Evolutionary conservation across 176 grass and related monocot genomes (phyloP).

Genomic region (Oryza punctata): DNA sequence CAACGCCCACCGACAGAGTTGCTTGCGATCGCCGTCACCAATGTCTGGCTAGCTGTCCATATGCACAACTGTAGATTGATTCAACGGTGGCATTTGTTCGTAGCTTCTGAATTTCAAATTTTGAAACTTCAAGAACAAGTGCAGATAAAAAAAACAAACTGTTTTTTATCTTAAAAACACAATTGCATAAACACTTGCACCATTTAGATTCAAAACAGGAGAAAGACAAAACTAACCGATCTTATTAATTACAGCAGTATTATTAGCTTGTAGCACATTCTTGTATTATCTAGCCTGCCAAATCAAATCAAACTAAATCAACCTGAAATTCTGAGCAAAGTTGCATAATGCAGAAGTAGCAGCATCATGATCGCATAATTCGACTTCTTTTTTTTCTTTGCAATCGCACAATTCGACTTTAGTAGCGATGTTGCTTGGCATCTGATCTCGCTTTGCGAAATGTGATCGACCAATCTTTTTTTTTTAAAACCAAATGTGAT

Average conservation of each 20-base stretch:
- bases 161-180: background rate
- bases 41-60: background rate
- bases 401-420: background rate
- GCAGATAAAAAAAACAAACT: background rate
- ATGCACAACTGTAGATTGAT: background rate
- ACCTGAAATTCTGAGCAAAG: background rate
- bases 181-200: background rate
- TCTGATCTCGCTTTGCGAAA: slow-evolving; percentile 25
- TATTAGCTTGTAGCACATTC: background rate
- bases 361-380: slow-evolving; percentile 10
- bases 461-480: slow-evolving; percentile 7
- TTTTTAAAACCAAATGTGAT: no score
- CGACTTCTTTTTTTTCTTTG: background rate
- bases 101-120: background rate
- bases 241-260: background rate
- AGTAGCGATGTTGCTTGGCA: background rate
- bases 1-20: background rate
- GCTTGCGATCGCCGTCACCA: background rate
- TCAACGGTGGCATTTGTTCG: background rate
- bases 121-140: background rate
- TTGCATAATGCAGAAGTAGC: slow-evolving; percentile 8
- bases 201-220: background rate
- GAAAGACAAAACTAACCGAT: background rate
- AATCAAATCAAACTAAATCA: background rate
- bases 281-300: no score